Evolutionary conservation across 805 yeast genomes (phyloP).

Genomic region (Starmerella sirachaensis): DNA sequence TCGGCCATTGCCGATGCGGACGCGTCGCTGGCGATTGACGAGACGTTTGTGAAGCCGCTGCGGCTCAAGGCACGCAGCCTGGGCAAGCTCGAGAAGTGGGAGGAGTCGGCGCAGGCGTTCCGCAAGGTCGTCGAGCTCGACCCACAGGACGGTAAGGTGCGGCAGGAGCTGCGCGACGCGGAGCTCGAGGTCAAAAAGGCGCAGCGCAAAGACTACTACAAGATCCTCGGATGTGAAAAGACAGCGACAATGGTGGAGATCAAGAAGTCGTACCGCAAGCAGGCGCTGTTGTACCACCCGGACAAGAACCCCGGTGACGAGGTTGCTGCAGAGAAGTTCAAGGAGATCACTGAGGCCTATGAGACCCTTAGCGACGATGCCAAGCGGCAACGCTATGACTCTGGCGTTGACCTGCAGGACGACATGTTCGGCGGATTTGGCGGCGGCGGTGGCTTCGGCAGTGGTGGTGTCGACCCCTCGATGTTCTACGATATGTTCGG

Average conservation of each 20-base stretch:
- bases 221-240: conserved; percentile 41
- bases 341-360: conserved; percentile 77
- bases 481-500: conserved; percentile 33
- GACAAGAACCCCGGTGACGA: conserved; percentile 53
- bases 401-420: conserved; percentile 58
- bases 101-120: conserved; percentile 31
- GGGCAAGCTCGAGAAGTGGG: conserved; percentile 31
- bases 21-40: conserved; percentile 53
- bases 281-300: conserved; percentile 66
- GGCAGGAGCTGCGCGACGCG: conserved; percentile 32
- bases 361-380: conserved; percentile 75
- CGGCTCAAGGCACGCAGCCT: conserved; percentile 33
- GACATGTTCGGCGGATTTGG: conserved; percentile 51
- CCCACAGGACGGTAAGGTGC: conserved; percentile 26
- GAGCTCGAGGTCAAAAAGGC: conserved; percentile 33
- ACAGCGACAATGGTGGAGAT: conserved; percentile 44
- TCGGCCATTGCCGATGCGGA: conserved; percentile 68
- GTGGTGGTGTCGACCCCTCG: conserved; percentile 37
- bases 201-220: conserved; percentile 44
- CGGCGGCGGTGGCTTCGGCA: conserved; percentile 50
- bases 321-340: conserved; percentile 90
- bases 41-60: conserved; percentile 52
- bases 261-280: conserved; percentile 63
- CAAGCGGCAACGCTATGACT: conserved; percentile 80
- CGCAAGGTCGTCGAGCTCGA: conserved; percentile 30